These are phyloP conservation scores for Aspergillus niger DNA, from an alignment of 2,329 filamentous ascomycete genomes.

Conservation along the genomic window DNA sequence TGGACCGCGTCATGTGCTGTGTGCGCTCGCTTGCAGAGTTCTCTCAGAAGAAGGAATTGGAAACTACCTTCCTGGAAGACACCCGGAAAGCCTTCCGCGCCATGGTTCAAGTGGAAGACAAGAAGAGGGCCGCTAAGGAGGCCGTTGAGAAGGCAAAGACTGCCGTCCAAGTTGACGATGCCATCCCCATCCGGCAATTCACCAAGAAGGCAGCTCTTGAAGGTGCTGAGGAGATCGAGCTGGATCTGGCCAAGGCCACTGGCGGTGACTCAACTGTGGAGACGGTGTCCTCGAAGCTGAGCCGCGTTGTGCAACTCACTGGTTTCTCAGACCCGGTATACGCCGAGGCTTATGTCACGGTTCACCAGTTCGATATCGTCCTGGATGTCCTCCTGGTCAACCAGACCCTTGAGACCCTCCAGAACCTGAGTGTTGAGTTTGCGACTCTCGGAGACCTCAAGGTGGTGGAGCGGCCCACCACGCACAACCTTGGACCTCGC, in stretches of 20 bases:
- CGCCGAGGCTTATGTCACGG: conserved; percentile 97
- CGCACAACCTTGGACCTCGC: conserved; percentile 90
- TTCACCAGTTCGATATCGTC: conserved; percentile 98
- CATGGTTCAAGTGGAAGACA: conserved; percentile 97
- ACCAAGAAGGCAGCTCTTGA: conserved; percentile 86
- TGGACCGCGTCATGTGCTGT: conserved; percentile 98
- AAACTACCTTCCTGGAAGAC: conserved; percentile 90
- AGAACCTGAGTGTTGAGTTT: conserved; percentile 97
- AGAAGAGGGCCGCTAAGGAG: conserved; percentile 94
- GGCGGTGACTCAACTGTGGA: conserved; percentile 83
- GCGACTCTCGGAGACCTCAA: conserved; percentile 97
- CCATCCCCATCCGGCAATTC: conserved; percentile 88
- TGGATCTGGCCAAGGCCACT: conserved; percentile 90
- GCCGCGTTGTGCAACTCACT: conserved; percentile 92
- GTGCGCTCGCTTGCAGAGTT: conserved; percentile 91
- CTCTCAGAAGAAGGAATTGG: conserved; percentile 82
- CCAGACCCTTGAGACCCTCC: conserved; percentile 92
- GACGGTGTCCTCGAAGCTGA: conserved; percentile 90
- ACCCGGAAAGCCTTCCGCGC: conserved; percentile 93
- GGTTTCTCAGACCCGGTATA: conserved; percentile 98
- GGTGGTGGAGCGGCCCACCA: conserved; percentile 93
- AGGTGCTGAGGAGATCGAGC: conserved; percentile 79
- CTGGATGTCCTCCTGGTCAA: conserved; percentile 96
- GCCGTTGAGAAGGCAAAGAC: conserved; percentile 90
- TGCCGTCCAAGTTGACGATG: conserved; percentile 92